Conservation (phyloP, 306 rosid species). For the Ochetophila trinervis region DNA sequence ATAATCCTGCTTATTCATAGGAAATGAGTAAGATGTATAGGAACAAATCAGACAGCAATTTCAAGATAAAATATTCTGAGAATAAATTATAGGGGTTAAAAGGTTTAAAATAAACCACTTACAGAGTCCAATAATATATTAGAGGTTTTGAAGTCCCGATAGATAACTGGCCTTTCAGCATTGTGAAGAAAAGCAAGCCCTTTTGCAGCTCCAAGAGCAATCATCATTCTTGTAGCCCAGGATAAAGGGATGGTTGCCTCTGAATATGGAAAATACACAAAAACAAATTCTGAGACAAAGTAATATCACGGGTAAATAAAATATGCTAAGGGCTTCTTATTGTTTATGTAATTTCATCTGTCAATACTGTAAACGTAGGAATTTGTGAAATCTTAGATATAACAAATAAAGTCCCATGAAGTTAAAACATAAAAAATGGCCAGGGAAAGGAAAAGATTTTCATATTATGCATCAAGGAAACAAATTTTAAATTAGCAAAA, state of each 20-base stretch:
- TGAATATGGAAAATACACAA: conserved; percentile 41
- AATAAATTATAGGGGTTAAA: not conserved
- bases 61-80: not conserved
- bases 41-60: conserved; percentile 7
- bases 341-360: not conserved
- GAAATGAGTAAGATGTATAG: conserved; percentile 10
- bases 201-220: conserved; percentile 97
- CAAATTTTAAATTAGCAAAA: no score
- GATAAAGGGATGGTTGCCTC: conserved; percentile 80
- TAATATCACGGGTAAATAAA: conserved; percentile 5
- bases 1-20: conserved; percentile 61
- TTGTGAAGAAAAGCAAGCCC: conserved; percentile 98
- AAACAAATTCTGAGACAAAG: not conserved
- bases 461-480: not conserved
- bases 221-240: conserved; percentile 90
- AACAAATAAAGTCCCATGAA: not conserved
- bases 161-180: conserved; percentile 92
- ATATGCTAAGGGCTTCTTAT: not conserved
- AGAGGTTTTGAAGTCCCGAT: conserved; percentile 94
- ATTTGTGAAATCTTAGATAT: no score
- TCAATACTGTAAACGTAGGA: not conserved
- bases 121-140: conserved; percentile 94
- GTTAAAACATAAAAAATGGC: not conserved
- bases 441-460: no score
- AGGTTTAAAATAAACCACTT: conserved; percentile 22